These are phyloP conservation scores for Boletales sp. DNA, from an alignment of 768 basidiomycete genomes.

Conservation along the genomic window DNA sequence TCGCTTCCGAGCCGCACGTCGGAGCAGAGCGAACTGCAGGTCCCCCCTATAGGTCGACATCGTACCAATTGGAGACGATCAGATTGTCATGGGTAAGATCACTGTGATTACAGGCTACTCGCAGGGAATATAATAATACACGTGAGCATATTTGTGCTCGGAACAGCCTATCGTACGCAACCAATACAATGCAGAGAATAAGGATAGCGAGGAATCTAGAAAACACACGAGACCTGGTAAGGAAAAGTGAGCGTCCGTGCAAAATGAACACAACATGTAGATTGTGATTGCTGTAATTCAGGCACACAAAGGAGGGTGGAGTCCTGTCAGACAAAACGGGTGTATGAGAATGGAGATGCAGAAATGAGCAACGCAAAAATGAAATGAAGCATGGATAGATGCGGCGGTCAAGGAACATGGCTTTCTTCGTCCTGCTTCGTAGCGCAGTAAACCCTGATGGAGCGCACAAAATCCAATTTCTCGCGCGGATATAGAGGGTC, in stretches of 20 bases:
- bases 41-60: too few species aligned
- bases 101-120: conserved; percentile 4
- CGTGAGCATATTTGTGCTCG: conserved; percentile 1
- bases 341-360: too few species aligned
- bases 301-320: conserved; percentile 16
- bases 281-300: not conserved
- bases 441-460: conserved; percentile 50
- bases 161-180: conserved; percentile 2
- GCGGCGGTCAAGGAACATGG: conserved; percentile 16
- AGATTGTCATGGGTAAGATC: not conserved
- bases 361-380: conserved; percentile 3
- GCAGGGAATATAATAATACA: conserved; percentile 19
- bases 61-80: conserved; percentile 2
- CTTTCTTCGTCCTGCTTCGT: conserved; percentile 37
- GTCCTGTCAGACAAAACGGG: conserved; percentile 11
- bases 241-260: conserved; percentile 6
- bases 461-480: conserved; percentile 48
- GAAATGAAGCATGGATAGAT: not conserved
- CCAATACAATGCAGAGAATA: conserved; percentile 8
- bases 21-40: too few species aligned
- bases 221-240: not conserved
- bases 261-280: conserved; percentile 14
- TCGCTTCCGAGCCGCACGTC: too few species aligned
- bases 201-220: conserved; percentile 8
- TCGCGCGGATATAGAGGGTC: conserved; percentile 30